phyloP scores from a whole-genome alignment of 2,329 filamentous ascomycete species.

The Aspergillus sp. region DNA sequence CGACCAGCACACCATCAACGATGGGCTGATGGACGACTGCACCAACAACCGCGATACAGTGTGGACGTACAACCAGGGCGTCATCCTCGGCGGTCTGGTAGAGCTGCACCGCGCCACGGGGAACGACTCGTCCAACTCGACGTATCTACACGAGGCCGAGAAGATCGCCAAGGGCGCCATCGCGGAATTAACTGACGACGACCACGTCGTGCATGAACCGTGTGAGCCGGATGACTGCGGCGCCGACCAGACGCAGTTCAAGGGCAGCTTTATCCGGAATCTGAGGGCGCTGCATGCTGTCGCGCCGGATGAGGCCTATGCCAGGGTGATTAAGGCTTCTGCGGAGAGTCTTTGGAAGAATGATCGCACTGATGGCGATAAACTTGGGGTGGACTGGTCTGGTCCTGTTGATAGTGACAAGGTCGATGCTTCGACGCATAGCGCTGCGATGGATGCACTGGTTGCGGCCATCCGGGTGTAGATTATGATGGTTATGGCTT shows the following conservation, averaged over 20 bases:
- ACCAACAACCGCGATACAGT: conserved; percentile 45
- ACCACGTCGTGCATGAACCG: conserved; percentile 47
- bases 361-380: neutral
- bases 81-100: conserved; percentile 58
- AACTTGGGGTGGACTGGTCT: too few relatives aligned
- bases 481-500: too few relatives aligned
- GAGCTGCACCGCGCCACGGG: conserved; percentile 43
- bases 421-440: too few relatives aligned
- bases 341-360: neutral
- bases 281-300: conserved; percentile 57
- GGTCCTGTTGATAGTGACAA: too few relatives aligned
- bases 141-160: neutral
- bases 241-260: conserved; percentile 63
- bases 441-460: too few relatives aligned
- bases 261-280: conserved; percentile 69
- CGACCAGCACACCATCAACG: conserved; percentile 51
- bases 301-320: conserved; percentile 52
- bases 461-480: too few relatives aligned
- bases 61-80: conserved; percentile 63
- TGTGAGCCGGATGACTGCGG: conserved; percentile 54
- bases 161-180: neutral
- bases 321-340: neutral
- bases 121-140: neutral
- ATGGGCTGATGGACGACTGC: conserved; percentile 51
- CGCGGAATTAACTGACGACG: neutral